phyloP scores from a whole-genome alignment of 176 grass and related monocot genomes.

The Hordeum marinum region DNA sequence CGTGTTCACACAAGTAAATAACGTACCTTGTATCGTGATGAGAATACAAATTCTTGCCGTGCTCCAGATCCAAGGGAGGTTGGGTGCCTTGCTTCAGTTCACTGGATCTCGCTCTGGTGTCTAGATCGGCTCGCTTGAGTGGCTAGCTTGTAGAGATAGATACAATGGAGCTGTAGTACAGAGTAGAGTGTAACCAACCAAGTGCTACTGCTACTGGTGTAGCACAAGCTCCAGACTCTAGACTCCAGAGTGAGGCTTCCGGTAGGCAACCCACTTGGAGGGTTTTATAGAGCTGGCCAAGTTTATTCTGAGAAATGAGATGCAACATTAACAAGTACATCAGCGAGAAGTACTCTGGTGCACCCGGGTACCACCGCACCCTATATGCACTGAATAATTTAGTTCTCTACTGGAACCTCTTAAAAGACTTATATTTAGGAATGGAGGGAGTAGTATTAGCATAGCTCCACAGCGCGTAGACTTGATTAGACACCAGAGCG shows the following conservation, averaged over 20 bases:
- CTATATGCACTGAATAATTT: too few species aligned
- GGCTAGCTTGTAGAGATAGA: slow-evolving; percentile 27
- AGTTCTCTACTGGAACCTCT: too few species aligned
- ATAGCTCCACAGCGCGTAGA: background rate
- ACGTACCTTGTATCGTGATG: slow-evolving; percentile 19
- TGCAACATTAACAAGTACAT: too few species aligned
- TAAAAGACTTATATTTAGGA: too few species aligned
- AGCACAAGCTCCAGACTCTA: slow-evolving; percentile 67
- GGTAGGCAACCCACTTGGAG: slow-evolving; percentile 4
- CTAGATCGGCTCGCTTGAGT: slow-evolving; percentile 41
- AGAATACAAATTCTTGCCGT: slow-evolving; percentile 1
- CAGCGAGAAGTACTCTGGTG: too few species aligned
- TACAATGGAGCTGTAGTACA: slow-evolving; percentile 49
- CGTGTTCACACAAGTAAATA: too few species aligned
- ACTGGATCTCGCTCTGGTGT: slow-evolving; percentile 39
- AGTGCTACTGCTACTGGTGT: slow-evolving; percentile 31
- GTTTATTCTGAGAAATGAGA: too few species aligned
- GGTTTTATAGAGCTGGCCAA: slow-evolving; percentile 30
- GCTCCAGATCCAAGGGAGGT: slow-evolving; percentile 59
- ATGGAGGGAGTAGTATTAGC: too few species aligned
- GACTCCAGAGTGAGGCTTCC: slow-evolving; percentile 45
- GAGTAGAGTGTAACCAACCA: slow-evolving; percentile 27
- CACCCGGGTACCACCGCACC: too few species aligned
- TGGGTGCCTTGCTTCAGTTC: background rate
- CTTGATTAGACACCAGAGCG: too few species aligned